A percentile compares a stretch with the other conserved stretches of the same genome.
These are phyloP conservation scores for Rubus parviflorus DNA, from an alignment of 306 rosid genomes.

Conservation along the genomic window DNA sequence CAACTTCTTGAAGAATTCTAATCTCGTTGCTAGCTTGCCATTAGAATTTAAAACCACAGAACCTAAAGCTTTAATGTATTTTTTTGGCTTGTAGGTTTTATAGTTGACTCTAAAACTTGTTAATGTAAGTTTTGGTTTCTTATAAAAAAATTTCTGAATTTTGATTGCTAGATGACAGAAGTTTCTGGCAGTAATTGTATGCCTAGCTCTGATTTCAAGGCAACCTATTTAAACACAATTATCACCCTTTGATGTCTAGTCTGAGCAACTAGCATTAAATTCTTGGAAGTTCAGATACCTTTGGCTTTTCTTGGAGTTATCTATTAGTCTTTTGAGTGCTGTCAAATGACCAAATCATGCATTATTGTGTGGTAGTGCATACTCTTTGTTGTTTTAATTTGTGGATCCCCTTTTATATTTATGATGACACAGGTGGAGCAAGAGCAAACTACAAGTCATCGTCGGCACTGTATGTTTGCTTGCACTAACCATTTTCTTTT, in stretches of 20 bases:
- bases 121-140: not conserved
- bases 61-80: not conserved
- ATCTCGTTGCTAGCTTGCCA: not conserved
- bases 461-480: conserved; percentile 81
- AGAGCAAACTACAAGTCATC: conserved; percentile 74
- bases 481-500: conserved; percentile 11
- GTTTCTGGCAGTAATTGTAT: not conserved
- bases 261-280: not conserved
- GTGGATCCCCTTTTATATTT: conserved; percentile 20
- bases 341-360: not conserved
- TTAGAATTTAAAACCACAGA: not conserved
- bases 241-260: conserved; percentile 3
- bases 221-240: not conserved
- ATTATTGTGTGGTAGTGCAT: not conserved
- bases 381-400: conserved; percentile 13
- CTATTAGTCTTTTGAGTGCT: not conserved
- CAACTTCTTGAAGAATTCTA: not conserved
- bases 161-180: not conserved
- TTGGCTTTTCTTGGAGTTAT: not conserved
- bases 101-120: not conserved
- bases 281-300: not conserved
- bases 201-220: not conserved
- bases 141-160: not conserved
- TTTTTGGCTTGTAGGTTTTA: not conserved
- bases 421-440: conserved; percentile 79